Evolutionary conservation across 352 stramenopile species (phyloP), one percentile per base, ranked within the genome.

Genomic region (Thalassiosira allenii): DNA sequence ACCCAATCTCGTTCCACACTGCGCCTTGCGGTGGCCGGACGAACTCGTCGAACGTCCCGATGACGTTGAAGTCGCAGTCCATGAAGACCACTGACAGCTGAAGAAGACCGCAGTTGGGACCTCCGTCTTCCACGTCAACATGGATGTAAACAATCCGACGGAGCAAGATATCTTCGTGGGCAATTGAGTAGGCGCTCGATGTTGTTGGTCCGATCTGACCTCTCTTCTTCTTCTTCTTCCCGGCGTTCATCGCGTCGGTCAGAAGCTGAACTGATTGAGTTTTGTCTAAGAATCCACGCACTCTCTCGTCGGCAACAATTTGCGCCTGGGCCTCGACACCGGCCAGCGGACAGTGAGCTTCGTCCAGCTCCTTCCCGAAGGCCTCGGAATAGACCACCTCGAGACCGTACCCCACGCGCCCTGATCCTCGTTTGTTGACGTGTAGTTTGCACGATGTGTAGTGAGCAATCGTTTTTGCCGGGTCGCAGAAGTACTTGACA

Each of bases 401-500:
- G 25, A 70, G 41, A 2, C 25, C 61, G 23, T 49, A 65, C 14
- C 56, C 30, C 3, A 23, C 33, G 2, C 14, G 30, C 6, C 22
- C 8, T 57, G 56, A 43, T n/a, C 8, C 34, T 4, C 34, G 53
- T n/a, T 70, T 70, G 2, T 9, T 70, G 17, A 59, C 23, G 37
- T 70, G 4, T 6, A 70, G 37, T 20, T 4, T 6, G 40, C 61
- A 70, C 23, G 43, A 62, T 59, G 14, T 61, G 61, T 70, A 70
- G 58, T 9, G 40, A 27, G 32, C 2, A 9, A 70, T 70, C 11
- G 58, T 33, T 43, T 62, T 70, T 8, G 2, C 2, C 54, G 61
- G 61, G 29, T 70, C 61, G 20, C 20, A 43, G 61, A 70, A 70
- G 32, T 63, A 70, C 61, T 65, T 37, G 11, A 65, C 56, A 8